Base-by-base conservation (phyloP, 1,139 yeast genomes). In the Schizosaccharomyces versatilis region DNA sequence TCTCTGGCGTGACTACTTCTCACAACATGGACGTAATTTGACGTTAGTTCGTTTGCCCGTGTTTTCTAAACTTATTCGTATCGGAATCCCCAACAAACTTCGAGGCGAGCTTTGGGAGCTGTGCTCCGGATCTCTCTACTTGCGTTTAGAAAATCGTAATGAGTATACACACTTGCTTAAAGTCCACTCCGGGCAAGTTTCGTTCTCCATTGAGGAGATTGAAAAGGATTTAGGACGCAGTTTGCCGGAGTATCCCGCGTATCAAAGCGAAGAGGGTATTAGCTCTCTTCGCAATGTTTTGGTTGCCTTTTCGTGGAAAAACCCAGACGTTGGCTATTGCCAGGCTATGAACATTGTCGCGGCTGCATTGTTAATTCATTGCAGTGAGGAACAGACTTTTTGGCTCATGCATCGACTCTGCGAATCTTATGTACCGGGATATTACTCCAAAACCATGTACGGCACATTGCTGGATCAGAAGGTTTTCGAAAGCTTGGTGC, bases 261-360 rank as follows among this genome's bases (percentile, higher is more conserved):
- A 88, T 64, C 97, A 90, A 66, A 73, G 75, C 9, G 75, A 75
- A 5, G 94, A 84, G 62, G 98, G 99, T 7, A 88, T 93, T 53
- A 76, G 73, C 56, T 73, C 95, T 55, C 73, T 93, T 55, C 74
- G 98, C 59, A 73, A 94, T 57, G 98, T 93, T 0, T 73, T 93
- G 59, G 82, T 93, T 0, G 95, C 95, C 0, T 93, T 86, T 64
- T 84, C 96, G 0, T 90, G 97, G 97, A 84, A 84, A 62, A 86
- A 88, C 64, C 96, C 96, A 0, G 95, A 90, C 54, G 85, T 93
- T 24, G 99, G 99, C 0, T 93, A 93, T 67, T 93, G 99, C 66
- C 98, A 93, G 66, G 98, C 98, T 1, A 93, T 93, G 99, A 93
- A 93, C 66, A 93, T 93, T 57, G 96, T 93, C 7, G 84, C 81